Base-by-base conservation (phyloP, 345 rosid species). In the Hypericum perforatum region DNA sequence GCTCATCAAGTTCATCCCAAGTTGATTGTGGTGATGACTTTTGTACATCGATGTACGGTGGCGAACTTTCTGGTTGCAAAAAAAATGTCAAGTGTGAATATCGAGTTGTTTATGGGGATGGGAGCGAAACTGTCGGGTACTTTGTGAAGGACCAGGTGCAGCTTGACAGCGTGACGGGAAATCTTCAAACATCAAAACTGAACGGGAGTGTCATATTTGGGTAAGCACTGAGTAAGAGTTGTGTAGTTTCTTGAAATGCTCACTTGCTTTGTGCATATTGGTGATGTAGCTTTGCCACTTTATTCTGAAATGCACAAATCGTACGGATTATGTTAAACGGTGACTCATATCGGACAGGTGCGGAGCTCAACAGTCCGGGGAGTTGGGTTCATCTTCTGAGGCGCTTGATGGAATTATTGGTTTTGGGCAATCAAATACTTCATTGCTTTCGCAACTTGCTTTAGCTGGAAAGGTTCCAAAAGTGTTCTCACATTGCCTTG, bases 391-490 rank as follows among this genome's bases (percentile, higher is more conserved):
- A 14, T 66, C 89, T 7, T 22, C 62, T 43, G 78, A 70, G 2
- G 95, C 97, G 63, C 72, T 86, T 63, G 96, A 87, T 67, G 98
- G 96, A 11, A 79, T 91, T 56, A 59, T 91, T 70, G 98, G 98
- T 43, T 82, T 91, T 64, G 98, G 98, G 46, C 89, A 91, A 62
- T 53, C 91, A 53, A 84, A 82, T 59, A 72, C 96, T 38, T 91
- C 96, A 54, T 47, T 87, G 64, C 62, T 91, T 66, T 84, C 98
- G 43, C 98, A 91, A 76, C 76, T 91, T 49, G 84, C 96, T 60
- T 63, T 76, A 0, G 59, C 82, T 7, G 87, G 92, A 37, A 70
- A 70, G 41, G 79, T 79, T 2, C 84, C 79, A 71, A 79, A 61
- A 69, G 66, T 63, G 40, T 90, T 86, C 68, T 73, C 92, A 3